Conservation (phyloP, 352 stramenopile genomes). For the Phytophthora aleatoria region DNA sequence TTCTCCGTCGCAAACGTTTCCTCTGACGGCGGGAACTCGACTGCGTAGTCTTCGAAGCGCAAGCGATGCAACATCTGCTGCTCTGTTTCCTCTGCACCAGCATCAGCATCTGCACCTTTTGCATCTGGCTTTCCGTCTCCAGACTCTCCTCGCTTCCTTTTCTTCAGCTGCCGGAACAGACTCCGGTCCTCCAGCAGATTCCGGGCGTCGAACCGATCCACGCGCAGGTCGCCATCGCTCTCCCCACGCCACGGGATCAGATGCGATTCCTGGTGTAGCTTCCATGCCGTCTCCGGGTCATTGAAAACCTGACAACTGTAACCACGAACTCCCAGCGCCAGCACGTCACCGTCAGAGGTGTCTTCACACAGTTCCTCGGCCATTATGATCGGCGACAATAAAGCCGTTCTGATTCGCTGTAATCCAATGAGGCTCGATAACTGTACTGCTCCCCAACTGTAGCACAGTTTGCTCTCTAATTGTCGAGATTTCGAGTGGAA, state of each 20-base stretch:
- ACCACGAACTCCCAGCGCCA: constrained; percentile 51
- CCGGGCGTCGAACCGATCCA: constrained; percentile 70
- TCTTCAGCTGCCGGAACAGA: constrained; percentile 60
- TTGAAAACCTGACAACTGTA: constrained; percentile 62
- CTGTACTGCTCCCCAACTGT: not conserved
- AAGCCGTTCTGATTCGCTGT: constrained; percentile 16
- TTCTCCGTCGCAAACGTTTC: constrained; percentile 26
- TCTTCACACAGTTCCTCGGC: not conserved
- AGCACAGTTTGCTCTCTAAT: constrained; percentile 1
- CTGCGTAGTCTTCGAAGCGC: constrained; percentile 51
- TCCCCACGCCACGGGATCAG: constrained; percentile 57
- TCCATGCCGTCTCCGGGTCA: constrained; percentile 48
- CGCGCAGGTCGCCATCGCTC: constrained; percentile 35
- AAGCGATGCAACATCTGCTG: constrained; percentile 44
- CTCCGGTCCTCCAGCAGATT: constrained; percentile 58
- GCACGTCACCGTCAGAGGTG: constrained; percentile 3
- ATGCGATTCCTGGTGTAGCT: constrained; percentile 58
- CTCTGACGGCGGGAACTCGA: constrained; percentile 40
- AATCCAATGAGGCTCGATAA: not conserved
- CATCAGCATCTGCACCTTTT: not conserved
- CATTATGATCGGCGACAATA: constrained; percentile 11
- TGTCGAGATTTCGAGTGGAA: not conserved
- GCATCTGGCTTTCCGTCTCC: not conserved
- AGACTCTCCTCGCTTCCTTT: constrained; percentile 16
- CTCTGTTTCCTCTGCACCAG: constrained; percentile 14